Percentiles rank a stretch among this genome's conserved stretches.
Evolutionary conservation across 2,329 filamentous ascomycete species (phyloP).

Genomic region (Metarhizium guizhouense): DNA sequence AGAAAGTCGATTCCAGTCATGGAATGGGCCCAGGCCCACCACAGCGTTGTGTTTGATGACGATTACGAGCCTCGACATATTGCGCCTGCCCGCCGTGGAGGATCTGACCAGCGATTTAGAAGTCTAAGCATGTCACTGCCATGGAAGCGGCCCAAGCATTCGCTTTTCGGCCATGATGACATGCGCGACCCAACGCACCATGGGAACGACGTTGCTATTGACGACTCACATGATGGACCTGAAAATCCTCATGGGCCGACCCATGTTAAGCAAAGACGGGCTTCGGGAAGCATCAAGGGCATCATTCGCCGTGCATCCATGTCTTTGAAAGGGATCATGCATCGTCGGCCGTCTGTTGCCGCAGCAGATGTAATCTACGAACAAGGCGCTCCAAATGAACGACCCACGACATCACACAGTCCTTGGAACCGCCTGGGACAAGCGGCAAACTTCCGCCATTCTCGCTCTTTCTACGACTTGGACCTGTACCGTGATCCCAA

Average conservation of each 20-base stretch:
- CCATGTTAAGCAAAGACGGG: slow-evolving; percentile 16
- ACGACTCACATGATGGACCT: slow-evolving; percentile 19
- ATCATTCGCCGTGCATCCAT: slow-evolving; percentile 47
- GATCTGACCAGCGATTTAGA: slow-evolving; percentile 30
- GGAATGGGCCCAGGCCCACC: slow-evolving; percentile 5
- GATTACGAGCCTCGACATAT: slow-evolving; percentile 3
- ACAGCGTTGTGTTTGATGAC: slow-evolving; percentile 1
- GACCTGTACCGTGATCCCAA: slow-evolving; percentile 20
- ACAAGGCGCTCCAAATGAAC: slow-evolving; percentile 15
- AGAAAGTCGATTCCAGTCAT: slow-evolving; percentile 6
- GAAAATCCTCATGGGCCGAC: slow-evolving; percentile 13
- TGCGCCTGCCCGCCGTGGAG: background rate
- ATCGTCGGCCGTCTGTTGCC: slow-evolving; percentile 35
- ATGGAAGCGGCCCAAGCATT: slow-evolving; percentile 40
- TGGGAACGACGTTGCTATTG: slow-evolving; percentile 22
- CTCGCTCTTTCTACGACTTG: slow-evolving; percentile 35
- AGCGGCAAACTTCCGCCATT: slow-evolving; percentile 40
- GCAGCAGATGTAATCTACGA: slow-evolving; percentile 21
- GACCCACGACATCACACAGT: slow-evolving; percentile 39
- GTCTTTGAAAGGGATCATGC: slow-evolving; percentile 43
- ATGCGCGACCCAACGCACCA: slow-evolving; percentile 18
- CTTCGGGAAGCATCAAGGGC: slow-evolving; percentile 33
- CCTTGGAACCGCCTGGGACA: slow-evolving; percentile 44
- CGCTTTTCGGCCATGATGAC: slow-evolving; percentile 26
- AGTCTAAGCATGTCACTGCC: slow-evolving; percentile 42